Base-by-base conservation (phyloP, 345 rosid genomes). In the Capsella bursapastoris region DNA sequence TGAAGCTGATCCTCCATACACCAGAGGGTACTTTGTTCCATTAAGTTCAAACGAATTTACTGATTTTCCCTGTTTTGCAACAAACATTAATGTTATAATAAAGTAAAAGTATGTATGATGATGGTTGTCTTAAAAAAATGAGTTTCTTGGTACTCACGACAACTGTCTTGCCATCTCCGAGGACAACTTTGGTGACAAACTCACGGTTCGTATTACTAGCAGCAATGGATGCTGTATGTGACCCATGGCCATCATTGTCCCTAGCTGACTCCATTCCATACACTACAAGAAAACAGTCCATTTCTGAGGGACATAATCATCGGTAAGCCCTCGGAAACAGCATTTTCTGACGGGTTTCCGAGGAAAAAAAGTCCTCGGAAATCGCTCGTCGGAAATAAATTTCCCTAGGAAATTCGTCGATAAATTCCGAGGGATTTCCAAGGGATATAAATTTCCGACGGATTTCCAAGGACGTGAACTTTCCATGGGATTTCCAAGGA, bases 191-290 rank as follows among this genome's bases (percentile, higher is more conserved):
- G 52, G 77, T 75, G 25, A 73, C 5, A 43, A 85, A 68, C 1
- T 27, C 38, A 2, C 86, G 84, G 79, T 87, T 84, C 0, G 76
- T 82, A 45, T 58, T 75, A 62, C 89, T 85, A 25, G 85, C 88
- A 11, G 84, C 86, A 3, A 78, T 88, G 11, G 89, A 86, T 0
- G 92, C 87, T 0, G 88, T 86, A 66, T 88, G 92, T 0, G 82
- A 68, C 12, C 92, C 88, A 57, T 76, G 79, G 25, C 79, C 79
- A 6, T 53, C 22, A 34, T 43, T 29, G 59, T 76, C 80, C 29
- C 29, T 43, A 2, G 51, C 79, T 44, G 75, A 76, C 6, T 31
- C 35, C 12, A 37, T 2, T 15, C 72, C 59, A 56, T 75, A 75
- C 22, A 18, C 22, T 22, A 22, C 25, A 22, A 22, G 25, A 22